These are phyloP conservation scores for Calonectria hongkongensis DNA, from an alignment of 2,329 filamentous ascomycete species.

Conservation along the genomic window DNA sequence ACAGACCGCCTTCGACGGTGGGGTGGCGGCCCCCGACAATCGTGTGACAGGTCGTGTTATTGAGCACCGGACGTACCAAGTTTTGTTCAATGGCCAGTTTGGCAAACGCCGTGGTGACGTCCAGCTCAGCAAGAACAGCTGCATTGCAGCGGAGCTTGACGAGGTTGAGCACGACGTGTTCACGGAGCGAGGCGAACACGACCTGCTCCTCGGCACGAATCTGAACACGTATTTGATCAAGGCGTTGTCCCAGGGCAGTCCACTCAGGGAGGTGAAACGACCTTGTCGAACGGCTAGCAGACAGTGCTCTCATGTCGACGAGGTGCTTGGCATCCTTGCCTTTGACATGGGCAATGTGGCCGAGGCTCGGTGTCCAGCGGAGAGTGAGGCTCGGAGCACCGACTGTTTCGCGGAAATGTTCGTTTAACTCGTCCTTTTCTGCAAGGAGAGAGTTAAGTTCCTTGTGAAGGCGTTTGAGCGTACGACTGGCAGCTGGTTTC, in stretches of 20 bases:
- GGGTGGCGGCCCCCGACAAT: conserved; percentile 93
- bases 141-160: conserved; percentile 93
- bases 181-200: conserved; percentile 84
- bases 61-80: conserved; percentile 84
- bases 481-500: conserved; percentile 80
- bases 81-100: conserved; percentile 83
- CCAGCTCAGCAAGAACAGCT: conserved; percentile 92
- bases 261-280: conserved; percentile 90
- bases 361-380: conserved; percentile 89
- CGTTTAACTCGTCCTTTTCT: conserved; percentile 77
- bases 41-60: conserved; percentile 78
- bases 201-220: conserved; percentile 90
- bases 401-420: conserved; percentile 77
- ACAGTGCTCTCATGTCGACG: conserved; percentile 69
- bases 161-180: conserved; percentile 85
- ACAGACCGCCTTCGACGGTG: conserved; percentile 90
- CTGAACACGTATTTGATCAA: conserved; percentile 85
- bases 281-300: conserved; percentile 87
- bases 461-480: conserved; percentile 80
- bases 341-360: conserved; percentile 93
- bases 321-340: conserved; percentile 79
- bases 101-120: conserved; percentile 92
- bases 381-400: conserved; percentile 81
- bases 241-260: conserved; percentile 85
- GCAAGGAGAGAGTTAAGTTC: conserved; percentile 76